Evolutionary conservation across 2,329 filamentous ascomycete species (phyloP).

Genomic region (Trichoderma afroharzianum): DNA sequence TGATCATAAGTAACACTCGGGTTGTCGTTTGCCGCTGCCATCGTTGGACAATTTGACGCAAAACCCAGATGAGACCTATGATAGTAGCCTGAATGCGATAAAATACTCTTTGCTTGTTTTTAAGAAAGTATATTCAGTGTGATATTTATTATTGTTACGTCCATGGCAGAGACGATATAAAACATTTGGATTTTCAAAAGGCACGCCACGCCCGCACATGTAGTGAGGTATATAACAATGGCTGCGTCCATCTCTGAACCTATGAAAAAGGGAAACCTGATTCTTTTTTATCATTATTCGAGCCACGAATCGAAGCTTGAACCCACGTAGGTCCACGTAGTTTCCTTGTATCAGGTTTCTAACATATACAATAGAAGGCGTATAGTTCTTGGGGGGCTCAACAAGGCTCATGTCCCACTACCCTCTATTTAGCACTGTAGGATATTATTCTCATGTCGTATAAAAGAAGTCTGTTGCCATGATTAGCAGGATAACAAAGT

Average conservation of each 20-base stretch:
- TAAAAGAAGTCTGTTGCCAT: background rate
- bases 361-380: rapidly evolving
- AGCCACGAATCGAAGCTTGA: too few relatives aligned
- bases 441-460: background rate
- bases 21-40: background rate
- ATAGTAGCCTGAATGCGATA: background rate
- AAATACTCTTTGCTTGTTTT: background rate
- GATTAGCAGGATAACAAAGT: background rate
- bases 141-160: background rate
- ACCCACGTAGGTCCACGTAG: too few relatives aligned
- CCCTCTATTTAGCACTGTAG: rapidly evolving
- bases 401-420: background rate
- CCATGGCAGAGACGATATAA: background rate
- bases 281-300: too few relatives aligned
- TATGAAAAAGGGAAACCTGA: too few relatives aligned
- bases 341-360: rapidly evolving
- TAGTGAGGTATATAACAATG: too few relatives aligned
- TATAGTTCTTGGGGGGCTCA: background rate
- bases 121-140: rapidly evolving
- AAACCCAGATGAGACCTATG: background rate
- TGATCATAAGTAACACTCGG: background rate
- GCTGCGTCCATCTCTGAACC: too few relatives aligned
- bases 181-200: background rate
- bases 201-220: background rate
- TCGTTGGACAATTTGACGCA: background rate